phyloP scores from a whole-genome alignment of 2,329 filamentous ascomycete species.

The Hymenoscyphus linearis region DNA sequence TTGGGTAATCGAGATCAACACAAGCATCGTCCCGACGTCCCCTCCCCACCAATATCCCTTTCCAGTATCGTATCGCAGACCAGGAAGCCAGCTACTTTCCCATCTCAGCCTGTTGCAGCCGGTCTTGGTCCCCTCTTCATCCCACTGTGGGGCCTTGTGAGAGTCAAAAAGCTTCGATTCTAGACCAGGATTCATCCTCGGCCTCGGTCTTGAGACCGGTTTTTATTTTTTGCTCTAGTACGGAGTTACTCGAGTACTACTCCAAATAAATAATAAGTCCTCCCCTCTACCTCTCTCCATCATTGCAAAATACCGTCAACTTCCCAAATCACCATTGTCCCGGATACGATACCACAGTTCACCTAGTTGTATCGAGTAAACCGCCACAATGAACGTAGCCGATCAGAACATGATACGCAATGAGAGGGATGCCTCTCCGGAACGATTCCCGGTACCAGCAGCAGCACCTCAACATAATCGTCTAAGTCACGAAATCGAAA shows the following conservation, averaged over 20 bases:
- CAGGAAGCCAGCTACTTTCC: neutral
- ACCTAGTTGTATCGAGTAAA: neutral
- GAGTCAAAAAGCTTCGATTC: neutral
- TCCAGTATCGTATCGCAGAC: neutral
- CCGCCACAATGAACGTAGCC: slow-evolving; percentile 26
- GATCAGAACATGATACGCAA: slow-evolving; percentile 25
- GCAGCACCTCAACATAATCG: slow-evolving; percentile 19
- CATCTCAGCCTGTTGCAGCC: neutral
- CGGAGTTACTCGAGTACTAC: too few species aligned
- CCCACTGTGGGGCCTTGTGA: neutral
- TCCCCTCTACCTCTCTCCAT: neutral
- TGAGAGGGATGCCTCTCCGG: slow-evolving; percentile 49
- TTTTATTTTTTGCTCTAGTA: too few species aligned
- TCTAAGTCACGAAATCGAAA: slow-evolving; percentile 52
- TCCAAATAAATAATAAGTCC: neutral
- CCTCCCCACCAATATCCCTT: neutral
- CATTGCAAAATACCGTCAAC: neutral
- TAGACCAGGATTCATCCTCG: neutral
- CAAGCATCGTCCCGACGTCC: too few species aligned
- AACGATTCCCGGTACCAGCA: slow-evolving; percentile 25
- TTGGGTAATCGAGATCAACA: neutral
- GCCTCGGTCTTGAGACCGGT: neutral
- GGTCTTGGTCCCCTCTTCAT: neutral
- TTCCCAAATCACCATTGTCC: neutral
- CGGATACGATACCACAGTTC: neutral